Evolutionary conservation across 495 filamentous ascomycete species (phyloP).

Genomic region (Thermothielavioides terrestris): DNA sequence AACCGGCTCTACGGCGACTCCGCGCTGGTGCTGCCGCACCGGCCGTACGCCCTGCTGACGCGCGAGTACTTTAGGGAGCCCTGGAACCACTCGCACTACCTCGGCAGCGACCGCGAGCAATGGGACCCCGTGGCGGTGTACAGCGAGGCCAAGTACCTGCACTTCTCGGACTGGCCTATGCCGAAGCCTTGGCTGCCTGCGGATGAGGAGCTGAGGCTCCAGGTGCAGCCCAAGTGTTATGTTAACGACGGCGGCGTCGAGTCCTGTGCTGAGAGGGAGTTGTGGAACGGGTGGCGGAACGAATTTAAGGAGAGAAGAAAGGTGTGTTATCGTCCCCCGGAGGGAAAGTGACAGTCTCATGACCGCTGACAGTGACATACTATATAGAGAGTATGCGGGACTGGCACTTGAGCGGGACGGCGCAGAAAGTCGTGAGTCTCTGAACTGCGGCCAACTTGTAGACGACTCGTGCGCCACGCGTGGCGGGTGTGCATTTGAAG

Average conservation of each 20-base stretch:
- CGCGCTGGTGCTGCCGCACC: conserved; percentile 67
- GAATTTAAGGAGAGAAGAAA: conserved; percentile 56
- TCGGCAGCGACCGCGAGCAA: conserved; percentile 52
- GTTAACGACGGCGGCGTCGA: conserved; percentile 32
- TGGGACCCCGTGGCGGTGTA: conserved; percentile 62
- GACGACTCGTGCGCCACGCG: too few relatives aligned
- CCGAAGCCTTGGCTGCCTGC: conserved; percentile 72
- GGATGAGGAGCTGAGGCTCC: conserved; percentile 43
- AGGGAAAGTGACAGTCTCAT: too few relatives aligned
- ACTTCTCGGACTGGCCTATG: conserved; percentile 75
- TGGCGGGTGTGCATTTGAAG: too few relatives aligned
- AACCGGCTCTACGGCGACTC: conserved; percentile 59
- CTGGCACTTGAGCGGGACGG: too few relatives aligned
- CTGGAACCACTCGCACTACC: conserved; percentile 47
- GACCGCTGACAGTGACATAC: too few relatives aligned
- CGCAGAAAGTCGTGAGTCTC: too few relatives aligned
- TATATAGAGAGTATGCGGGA: too few relatives aligned
- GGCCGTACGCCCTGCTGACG: conserved; percentile 59
- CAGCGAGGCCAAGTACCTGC: conserved; percentile 64
- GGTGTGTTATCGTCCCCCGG: too few relatives aligned
- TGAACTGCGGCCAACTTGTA: too few relatives aligned
- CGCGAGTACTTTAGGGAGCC: conserved; percentile 55
- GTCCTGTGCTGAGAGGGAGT: conserved; percentile 53
- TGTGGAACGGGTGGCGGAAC: conserved; percentile 65
- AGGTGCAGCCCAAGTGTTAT: conserved; percentile 49